phyloP scores from a whole-genome alignment of 139 green algal genomes.

The Spirogloea muscicola region DNA sequence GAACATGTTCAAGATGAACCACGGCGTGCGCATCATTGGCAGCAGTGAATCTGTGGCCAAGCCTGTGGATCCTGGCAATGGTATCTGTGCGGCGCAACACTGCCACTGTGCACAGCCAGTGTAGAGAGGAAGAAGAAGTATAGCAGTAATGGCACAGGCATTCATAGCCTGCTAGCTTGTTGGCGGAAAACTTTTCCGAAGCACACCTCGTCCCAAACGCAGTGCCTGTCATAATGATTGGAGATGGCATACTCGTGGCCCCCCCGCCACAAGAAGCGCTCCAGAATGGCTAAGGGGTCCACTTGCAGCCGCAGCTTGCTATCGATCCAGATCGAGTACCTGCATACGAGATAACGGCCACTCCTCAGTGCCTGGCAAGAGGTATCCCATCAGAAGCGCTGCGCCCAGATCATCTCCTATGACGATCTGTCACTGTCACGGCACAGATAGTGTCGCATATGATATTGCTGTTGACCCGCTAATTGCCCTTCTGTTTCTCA shows the following conservation, averaged over 20 bases:
- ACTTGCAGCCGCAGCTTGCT: conserved; percentile 38
- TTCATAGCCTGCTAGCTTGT: too few species aligned
- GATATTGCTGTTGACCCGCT: background rate
- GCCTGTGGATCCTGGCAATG: too few species aligned
- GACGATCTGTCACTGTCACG: background rate
- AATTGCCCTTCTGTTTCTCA: background rate
- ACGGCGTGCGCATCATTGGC: background rate
- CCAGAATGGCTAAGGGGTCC: conserved; percentile 31
- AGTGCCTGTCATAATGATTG: conserved; percentile 38
- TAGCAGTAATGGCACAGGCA: too few species aligned
- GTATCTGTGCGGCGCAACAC: too few species aligned
- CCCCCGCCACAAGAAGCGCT: conserved; percentile 38
- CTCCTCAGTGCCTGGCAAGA: background rate
- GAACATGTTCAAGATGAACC: background rate
- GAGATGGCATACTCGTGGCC: conserved; percentile 37
- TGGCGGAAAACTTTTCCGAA: too few species aligned
- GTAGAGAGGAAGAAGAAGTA: too few species aligned
- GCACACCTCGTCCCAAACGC: conserved; percentile 44
- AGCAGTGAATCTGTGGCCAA: too few species aligned
- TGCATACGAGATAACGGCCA: background rate
- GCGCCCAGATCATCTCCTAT: background rate
- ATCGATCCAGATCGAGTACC: conserved; percentile 47
- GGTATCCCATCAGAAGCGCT: background rate
- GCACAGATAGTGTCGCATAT: background rate
- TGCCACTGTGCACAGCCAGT: too few species aligned